These are phyloP conservation scores for Puccinellia tenuiflora DNA, from an alignment of 176 grass and related monocot species.

Conservation along the genomic window DNA sequence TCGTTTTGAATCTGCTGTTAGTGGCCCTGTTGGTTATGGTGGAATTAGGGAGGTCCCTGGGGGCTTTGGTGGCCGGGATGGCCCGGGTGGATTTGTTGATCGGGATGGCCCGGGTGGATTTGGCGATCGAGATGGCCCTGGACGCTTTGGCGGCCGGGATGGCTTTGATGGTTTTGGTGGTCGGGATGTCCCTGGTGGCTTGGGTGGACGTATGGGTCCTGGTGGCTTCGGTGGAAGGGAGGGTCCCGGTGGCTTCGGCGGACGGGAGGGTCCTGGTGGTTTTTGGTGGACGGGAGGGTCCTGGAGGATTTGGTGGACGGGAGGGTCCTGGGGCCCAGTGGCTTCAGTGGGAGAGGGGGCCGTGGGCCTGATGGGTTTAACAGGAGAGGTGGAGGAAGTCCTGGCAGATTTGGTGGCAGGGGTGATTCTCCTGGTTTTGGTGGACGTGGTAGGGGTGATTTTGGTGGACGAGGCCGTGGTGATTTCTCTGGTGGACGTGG, in stretches of 20 bases:
- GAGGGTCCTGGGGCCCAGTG: constrained; percentile 33
- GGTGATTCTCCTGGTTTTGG: constrained; percentile 51
- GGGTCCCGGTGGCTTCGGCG: neutral
- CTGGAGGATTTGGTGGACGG: constrained; percentile 52
- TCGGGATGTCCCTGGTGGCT: constrained; percentile 6
- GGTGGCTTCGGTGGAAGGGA: neutral
- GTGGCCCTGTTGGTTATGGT: constrained; percentile 35
- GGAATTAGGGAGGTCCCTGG: constrained; percentile 52
- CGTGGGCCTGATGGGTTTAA: constrained; percentile 60
- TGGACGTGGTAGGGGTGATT: constrained; percentile 50
- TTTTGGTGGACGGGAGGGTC: neutral
- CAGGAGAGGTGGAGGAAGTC: constrained; percentile 41
- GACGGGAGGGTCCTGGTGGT: neutral
- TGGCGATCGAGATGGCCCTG: constrained; percentile 31
- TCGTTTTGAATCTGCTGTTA: constrained; percentile 43
- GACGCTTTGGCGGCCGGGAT: constrained; percentile 24
- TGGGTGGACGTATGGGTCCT: neutral
- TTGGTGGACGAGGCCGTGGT: constrained; percentile 52
- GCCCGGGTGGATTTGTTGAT: constrained; percentile 30
- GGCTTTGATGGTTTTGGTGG: neutral
- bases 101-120: constrained; percentile 26
- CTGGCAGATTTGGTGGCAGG: constrained; percentile 61
- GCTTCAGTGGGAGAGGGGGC: constrained; percentile 47
- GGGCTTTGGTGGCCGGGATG: constrained; percentile 29
- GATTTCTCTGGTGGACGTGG: constrained; percentile 63